Evolutionary conservation across 179 eudicot species (phyloP), one percentile per base, ranked within the genome.

Genomic region (Patellifolia procumbens): DNA sequence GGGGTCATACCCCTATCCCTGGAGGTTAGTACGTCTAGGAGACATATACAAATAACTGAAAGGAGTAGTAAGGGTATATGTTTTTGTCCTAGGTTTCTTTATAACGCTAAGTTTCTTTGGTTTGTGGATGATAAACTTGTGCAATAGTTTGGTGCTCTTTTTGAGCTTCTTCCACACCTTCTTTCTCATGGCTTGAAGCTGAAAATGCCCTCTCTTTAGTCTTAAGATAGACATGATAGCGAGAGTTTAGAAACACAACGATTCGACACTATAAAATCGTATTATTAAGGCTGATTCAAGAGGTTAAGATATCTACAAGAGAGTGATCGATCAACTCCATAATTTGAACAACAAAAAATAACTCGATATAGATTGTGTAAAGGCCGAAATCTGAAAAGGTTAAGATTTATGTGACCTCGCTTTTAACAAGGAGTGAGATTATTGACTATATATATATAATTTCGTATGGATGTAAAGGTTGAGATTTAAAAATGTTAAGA

Each of bases 141-240:
- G 68, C 7, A 74, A 7, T 51, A 61, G 20, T 26, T 74, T 60
- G 5, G 77, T 74, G 77, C 46, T 46, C 15, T 29, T 74, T 46
- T 43, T 74, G 22, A 74, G 77, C 69, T 46, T 74, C 12, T 61
- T 46, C 69, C 77, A 74, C 17, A 61, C 45, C 68, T 29, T 28
- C 68, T 73, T 73, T 42, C 43, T 60, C 29, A 19, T 63, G 43
- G 17, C 39, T 73, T 19, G 65, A 5, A 72, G 66, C 7, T 53
- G 45, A 71, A 71, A 4, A 26, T 49, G 26, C 28, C 52, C 8
- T 39, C 53, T 45, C 45, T 35, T 51, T 12, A 46, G 77, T 46
- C 46, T 61, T 20, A 45, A 61, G n/a, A 42, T 28, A 61, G 56
- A 45, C 77, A 74, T 43, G 48, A 28, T 64, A 2, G n/a, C 15